Percentiles rank a stretch among this genome's conserved stretches.
phyloP scores from a whole-genome alignment of 805 yeast species.

The Barnettozyma siamensis region DNA sequence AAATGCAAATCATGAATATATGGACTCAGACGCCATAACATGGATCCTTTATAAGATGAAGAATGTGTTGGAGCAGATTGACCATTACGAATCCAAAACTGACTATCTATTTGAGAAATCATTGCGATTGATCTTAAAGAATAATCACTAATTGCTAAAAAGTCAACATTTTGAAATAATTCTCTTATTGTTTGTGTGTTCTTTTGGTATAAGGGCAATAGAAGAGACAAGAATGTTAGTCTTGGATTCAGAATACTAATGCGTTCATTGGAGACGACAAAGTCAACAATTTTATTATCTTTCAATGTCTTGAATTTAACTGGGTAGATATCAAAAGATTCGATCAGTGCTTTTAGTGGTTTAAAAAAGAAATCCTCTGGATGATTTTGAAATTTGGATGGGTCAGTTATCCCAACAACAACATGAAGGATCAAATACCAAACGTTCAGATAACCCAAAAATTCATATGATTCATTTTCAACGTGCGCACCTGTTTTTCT shows the following conservation, averaged over 20 bases:
- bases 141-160: conserved; percentile 46
- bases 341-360: background rate
- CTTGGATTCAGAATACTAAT: conserved; percentile 57
- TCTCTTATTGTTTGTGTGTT: conserved; percentile 1
- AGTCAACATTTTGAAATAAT: conserved; percentile 27
- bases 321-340: background rate
- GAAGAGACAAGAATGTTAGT: conserved; percentile 44
- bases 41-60: conserved; percentile 38
- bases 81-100: conserved; percentile 76
- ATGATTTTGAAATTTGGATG: conserved; percentile 3
- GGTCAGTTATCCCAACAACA: conserved; percentile 32
- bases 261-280: conserved; percentile 42
- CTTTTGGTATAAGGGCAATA: conserved; percentile 5
- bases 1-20: conserved; percentile 72
- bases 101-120: conserved; percentile 53
- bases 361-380: background rate
- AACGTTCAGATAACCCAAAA: conserved; percentile 43
- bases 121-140: conserved; percentile 57
- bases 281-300: conserved; percentile 26
- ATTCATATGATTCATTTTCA: conserved; percentile 47
- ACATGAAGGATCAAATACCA: conserved; percentile 38
- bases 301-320: conserved; percentile 19
- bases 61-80: conserved; percentile 46
- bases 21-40: conserved; percentile 42
- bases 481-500: conserved; percentile 69